These are phyloP conservation scores for Paraurostyla sp. DNA, from an alignment of 73 alveolate species.

Conservation along the genomic window DNA sequence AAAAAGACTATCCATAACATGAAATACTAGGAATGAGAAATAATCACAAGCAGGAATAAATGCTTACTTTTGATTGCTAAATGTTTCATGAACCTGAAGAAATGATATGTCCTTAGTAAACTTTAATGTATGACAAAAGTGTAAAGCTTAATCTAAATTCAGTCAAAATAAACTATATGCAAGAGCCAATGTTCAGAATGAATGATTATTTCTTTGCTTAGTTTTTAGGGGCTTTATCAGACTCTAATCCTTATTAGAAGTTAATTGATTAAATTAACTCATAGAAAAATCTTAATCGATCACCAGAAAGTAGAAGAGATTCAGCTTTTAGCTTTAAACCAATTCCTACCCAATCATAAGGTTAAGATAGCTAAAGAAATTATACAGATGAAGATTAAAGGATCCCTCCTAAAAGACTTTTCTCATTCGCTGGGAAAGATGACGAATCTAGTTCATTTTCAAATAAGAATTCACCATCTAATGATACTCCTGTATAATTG, in stretches of 20 bases:
- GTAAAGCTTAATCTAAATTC: slow-evolving; percentile 39
- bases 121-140: slow-evolving; percentile 8
- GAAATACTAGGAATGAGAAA: slow-evolving; percentile 40
- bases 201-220: slow-evolving; percentile 70
- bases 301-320: slow-evolving; percentile 24
- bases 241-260: slow-evolving; percentile 65
- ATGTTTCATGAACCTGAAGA: slow-evolving; percentile 54
- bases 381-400: not conserved
- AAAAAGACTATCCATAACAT: slow-evolving; percentile 6
- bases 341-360: not conserved
- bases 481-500: no score
- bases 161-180: slow-evolving; percentile 40
- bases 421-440: slow-evolving; percentile 22
- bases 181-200: slow-evolving; percentile 54
- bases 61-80: not conserved
- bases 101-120: slow-evolving; percentile 5
- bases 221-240: slow-evolving; percentile 55
- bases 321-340: not conserved
- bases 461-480: no score
- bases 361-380: no score
- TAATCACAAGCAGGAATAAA: not conserved
- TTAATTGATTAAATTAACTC: slow-evolving; percentile 30
- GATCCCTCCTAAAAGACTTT: not conserved
- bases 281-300: not conserved
- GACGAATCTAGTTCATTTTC: not conserved